Base-by-base conservation (phyloP, 495 filamentous ascomycete genomes). In the Penicillium cinerascens region DNA sequence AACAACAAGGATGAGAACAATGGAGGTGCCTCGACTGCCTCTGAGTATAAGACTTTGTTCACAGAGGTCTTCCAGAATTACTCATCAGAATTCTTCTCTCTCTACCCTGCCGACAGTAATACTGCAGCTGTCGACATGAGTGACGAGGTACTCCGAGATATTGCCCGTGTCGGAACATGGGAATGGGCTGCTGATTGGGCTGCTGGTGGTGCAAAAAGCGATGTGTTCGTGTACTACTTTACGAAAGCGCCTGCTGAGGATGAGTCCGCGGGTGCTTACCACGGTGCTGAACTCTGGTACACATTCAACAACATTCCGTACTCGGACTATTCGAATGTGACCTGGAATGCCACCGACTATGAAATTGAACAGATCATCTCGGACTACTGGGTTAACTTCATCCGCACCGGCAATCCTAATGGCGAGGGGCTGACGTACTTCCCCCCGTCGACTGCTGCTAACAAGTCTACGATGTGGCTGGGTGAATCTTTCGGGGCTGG, bases 311-410 rank as follows among this genome's bases (percentile, higher is more conserved):
- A 58, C 51, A 55, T 61, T n/a, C 51, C 47, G 0, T 58, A 55
- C 51, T 39, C 54, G 26, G 59, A 61, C 8, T 57, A 61, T 42
- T 52, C 45, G 5, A 52, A 50, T 23, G 53, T 56, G 8, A 54
- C 59, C 21, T 61, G 59, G 54, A 45, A 36, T 22, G 21, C 41
- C 2, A 25, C 6, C 9, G 54, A 62, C 45, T 62, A 58, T 44
- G 22, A 42, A n/a, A 48, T 62, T 17, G 51, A 52, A 37, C 22
- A 45, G 4, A 23, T 25, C 21, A 58, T 62, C 43, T 52, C 54
- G 13, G 35, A 55, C 11, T 63, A 59, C 56, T 63, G 60, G 60
- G 60, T 44, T 33, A 63, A 63, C 48, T 63, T 63, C 36, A 63
- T 63, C 37, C 41, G 44, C 20, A 57, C 40, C n/a, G 56, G 56